Base-by-base conservation (phyloP, 2,329 filamentous ascomycete species). In the Aspergillus sp. region DNA sequence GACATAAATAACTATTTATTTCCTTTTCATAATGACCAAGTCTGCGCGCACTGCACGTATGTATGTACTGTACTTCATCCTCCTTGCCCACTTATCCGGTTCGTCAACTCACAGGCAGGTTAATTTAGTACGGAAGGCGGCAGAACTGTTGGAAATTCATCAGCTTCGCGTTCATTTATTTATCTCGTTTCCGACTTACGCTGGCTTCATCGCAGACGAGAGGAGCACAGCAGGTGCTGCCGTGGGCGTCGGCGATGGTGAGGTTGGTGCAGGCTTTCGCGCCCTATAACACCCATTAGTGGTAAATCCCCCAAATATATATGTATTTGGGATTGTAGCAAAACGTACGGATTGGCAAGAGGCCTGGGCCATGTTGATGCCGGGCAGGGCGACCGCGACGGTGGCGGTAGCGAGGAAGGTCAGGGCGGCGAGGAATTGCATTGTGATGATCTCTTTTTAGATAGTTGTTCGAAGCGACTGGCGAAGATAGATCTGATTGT, bases 391-490 rank as follows among this genome's bases (percentile, higher is more conserved):
- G 12, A 46, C 38, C 7, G 53, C 46, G n/a, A 47, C 30, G 4
- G 42, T 42, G 13, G 43, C 37, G 19, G 47, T 37, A 27, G 46
- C 41, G 33, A 53, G 22, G 32, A 52, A 27, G 38, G 49, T 38
- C 44, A 51, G 12, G 33, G 44, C 33, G 13, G 48, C 27, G 43
- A 55, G 20, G 47, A 53, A 49, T 33, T 48, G 53, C 51, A 55
- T 55, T 22, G 17, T 39, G 37, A 12, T 39, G 9, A 2, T 39
- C 22, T 22, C 5, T 15, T 13, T 17, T 17, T 37, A n/a, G n/a
- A 37, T 17, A 15, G n/a, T 30, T 30, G 9, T 30, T 30, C 10
- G 25, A 30, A 30, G 17, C 2, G 33, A n/a, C 17, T 7, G 33
- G 17, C n/a, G 33, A 37, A 37, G 33, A 37, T 37, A 19, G 33